phyloP scores from a whole-genome alignment of 75 land plant species.

The Sequoia sempervirens region DNA sequence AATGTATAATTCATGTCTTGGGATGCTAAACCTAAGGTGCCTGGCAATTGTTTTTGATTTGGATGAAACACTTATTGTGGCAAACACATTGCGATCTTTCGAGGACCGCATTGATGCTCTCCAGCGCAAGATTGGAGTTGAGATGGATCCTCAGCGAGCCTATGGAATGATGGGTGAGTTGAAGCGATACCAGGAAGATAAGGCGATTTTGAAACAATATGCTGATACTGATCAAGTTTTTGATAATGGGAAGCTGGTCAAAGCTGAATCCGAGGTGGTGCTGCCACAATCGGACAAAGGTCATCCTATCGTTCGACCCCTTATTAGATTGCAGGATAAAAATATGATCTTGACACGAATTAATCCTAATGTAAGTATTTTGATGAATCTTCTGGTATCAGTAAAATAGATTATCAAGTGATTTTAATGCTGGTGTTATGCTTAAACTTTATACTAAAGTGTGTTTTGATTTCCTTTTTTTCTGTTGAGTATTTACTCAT shows the following conservation, averaged over 20 bases:
- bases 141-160: slow-evolving; percentile 48
- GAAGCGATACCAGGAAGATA: slow-evolving; percentile 56
- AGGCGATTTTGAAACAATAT: slow-evolving; percentile 42
- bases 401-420: background rate
- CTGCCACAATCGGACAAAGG: slow-evolving; percentile 26
- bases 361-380: slow-evolving; percentile 37
- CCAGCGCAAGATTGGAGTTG: slow-evolving; percentile 44
- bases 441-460: background rate
- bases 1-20: slow-evolving; percentile 67
- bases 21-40: slow-evolving; percentile 90
- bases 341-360: slow-evolving; percentile 52
- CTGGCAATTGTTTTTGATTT: slow-evolving; percentile 91
- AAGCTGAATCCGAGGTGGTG: slow-evolving; percentile 45
- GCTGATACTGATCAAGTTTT: slow-evolving; percentile 41
- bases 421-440: background rate
- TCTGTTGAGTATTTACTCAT: background rate
- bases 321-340: slow-evolving; percentile 45
- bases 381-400: background rate
- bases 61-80: slow-evolving; percentile 98
- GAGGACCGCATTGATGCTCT: slow-evolving; percentile 87
- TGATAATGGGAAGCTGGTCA: slow-evolving; percentile 49
- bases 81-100: slow-evolving; percentile 92
- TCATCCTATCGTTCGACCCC: slow-evolving; percentile 34
- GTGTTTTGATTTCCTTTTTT: background rate
- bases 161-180: slow-evolving; percentile 61